A percentile compares a stretch with the other conserved stretches of the same genome.
These are phyloP conservation scores for Harrya chromipes DNA, from an alignment of 768 basidiomycete species.

Conservation along the genomic window DNA sequence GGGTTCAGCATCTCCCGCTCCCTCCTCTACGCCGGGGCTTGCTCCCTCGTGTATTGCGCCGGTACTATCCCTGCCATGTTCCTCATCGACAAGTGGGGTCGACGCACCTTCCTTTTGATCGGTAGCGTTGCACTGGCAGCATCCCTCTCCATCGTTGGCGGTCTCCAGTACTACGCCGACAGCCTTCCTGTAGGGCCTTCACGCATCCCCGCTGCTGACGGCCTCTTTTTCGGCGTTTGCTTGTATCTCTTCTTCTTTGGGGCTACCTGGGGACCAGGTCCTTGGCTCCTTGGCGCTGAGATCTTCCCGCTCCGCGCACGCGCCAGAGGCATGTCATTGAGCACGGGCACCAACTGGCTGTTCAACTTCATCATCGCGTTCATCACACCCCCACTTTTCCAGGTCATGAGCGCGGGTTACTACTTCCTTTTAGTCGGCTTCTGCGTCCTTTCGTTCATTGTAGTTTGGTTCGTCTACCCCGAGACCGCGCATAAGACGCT, in stretches of 20 bases:
- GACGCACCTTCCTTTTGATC: slow-evolving; percentile 46
- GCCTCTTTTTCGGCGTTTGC: slow-evolving; percentile 44
- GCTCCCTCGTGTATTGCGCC: slow-evolving; percentile 45
- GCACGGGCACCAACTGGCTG: slow-evolving; percentile 33
- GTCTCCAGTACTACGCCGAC: slow-evolving; percentile 45
- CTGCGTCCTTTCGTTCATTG: slow-evolving; percentile 41
- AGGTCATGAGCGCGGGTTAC: slow-evolving; percentile 43
- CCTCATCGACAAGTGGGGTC: slow-evolving; percentile 51
- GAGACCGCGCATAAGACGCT: slow-evolving; percentile 47
- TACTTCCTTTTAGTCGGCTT: slow-evolving; percentile 52
- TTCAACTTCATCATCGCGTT: slow-evolving; percentile 43
- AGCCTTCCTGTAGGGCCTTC: slow-evolving; percentile 34
- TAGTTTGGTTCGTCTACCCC: slow-evolving; percentile 48
- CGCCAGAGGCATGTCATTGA: slow-evolving; percentile 38
- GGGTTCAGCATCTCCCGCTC: slow-evolving; percentile 44
- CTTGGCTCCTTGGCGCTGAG: slow-evolving; percentile 53
- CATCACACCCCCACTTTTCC: slow-evolving; percentile 58
- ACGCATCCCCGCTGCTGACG: slow-evolving; percentile 33
- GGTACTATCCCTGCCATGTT: slow-evolving; percentile 54
- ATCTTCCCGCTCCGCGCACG: slow-evolving; percentile 43
- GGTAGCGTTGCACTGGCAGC: slow-evolving; percentile 43
- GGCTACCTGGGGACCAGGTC: slow-evolving; percentile 53
- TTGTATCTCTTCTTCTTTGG: slow-evolving; percentile 60
- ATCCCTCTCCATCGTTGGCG: slow-evolving; percentile 50
- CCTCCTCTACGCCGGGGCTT: slow-evolving; percentile 45